phyloP scores from a whole-genome alignment of 2,329 filamentous ascomycete genomes.

The Aspergillus sp. region DNA sequence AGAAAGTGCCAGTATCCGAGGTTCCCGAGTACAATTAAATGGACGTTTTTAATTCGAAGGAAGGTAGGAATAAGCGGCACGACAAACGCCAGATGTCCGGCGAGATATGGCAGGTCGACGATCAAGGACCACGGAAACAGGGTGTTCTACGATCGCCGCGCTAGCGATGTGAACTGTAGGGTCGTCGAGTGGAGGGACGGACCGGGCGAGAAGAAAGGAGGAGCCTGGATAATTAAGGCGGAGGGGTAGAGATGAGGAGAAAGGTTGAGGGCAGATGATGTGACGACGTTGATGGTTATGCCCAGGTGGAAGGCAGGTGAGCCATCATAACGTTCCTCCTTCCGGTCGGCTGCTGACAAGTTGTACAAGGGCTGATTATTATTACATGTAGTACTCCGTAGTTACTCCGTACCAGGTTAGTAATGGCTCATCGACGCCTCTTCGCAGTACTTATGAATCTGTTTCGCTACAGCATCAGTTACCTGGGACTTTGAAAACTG shows the following conservation, averaged over 20 bases:
- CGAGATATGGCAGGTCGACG: constrained; percentile 5
- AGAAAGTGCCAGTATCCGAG: neutral
- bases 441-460: neutral
- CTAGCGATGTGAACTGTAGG: neutral
- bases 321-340: constrained; percentile 9
- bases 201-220: neutral
- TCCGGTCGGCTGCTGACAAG: constrained; percentile 5
- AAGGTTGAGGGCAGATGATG: constrained; percentile 10
- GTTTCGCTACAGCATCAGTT: neutral
- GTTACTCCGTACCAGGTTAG: neutral
- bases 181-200: neutral
- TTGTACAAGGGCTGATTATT: constrained; percentile 1
- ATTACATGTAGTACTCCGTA: neutral
- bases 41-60: neutral
- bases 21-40: neutral
- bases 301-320: neutral
- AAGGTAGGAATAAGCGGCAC: neutral
- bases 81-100: constrained; percentile 1
- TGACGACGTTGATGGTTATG: constrained; percentile 6
- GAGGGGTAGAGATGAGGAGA: neutral
- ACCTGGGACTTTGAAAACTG: neutral
- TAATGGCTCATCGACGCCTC: neutral
- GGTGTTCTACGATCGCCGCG: neutral
- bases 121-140: neutral
- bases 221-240: neutral